Evolutionary conservation across 2,329 filamentous ascomycete genomes (phyloP), one percentile per base, ranked within the genome.

Genomic region (Parastagonospora avenae): DNA sequence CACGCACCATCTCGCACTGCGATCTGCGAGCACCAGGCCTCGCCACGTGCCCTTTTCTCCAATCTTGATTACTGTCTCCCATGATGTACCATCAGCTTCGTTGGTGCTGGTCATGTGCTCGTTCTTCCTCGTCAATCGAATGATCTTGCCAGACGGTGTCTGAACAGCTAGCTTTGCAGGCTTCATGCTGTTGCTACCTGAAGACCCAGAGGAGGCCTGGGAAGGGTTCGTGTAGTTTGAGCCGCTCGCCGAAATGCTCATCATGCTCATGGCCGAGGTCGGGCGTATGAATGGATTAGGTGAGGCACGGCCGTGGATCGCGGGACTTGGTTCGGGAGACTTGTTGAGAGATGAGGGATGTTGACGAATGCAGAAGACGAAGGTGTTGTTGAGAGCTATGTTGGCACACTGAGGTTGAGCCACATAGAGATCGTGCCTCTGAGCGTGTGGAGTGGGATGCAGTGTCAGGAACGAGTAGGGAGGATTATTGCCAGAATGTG

Each of bases 361-460:
- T 69, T 99, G 94, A 39, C 94, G 90, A 54, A 99, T 89, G 46
- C 90, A 90, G 73, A 99, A 99, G 27, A 99, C 93, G 69, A 97
- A 99, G 0, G 94, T 99, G 71, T 99, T 97, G 78, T 97, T 97
- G 48, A 96, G 81, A 1, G 91, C 92, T 27, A 99, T 80, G 24
- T 87, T 85, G 59, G 88, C 84, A 72, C 94, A 99, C 74, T 99
- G 95, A 1, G 95, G 94, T 70, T 97, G 94, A 38, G 92, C 90
- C 57, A 99, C 90, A 73, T 99, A 99, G 51, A 99, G 87, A 71
- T 99, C 94, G 73, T 99, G 92, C 36, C 93, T 86, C 69, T 96
- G 92, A n/a, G 94, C 94, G 72, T 99, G 94, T 8, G 94, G 94
- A 2, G 94, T 99, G 7, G 95, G 95, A 71, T 99, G 94, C 4